Evolutionary conservation across 1,284 basidiomycete genomes (phyloP), one percentile per base, ranked within the genome.

Genomic region (Flammula alnicola): DNA sequence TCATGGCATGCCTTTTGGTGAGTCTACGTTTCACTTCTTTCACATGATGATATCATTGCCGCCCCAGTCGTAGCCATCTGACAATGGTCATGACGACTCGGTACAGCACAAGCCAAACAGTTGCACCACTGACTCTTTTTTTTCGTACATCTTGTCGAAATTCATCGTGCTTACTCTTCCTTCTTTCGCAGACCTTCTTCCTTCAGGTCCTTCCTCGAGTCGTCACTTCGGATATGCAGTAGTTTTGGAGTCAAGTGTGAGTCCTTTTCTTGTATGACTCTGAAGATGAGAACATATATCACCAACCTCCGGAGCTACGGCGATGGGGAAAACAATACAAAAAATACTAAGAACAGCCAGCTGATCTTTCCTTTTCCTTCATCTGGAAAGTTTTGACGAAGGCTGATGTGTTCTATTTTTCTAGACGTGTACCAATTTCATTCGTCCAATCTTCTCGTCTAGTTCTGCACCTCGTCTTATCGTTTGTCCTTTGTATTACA

Each of bases 261-360:
- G 67, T 63, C 9, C 47, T 10, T 23, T 44, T 50, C 51, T 50
- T 44, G 47, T 26, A 5, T 17, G 58, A 30, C 39, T 50, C 47
- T 44, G 14, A 64, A 64, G 74, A 75, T 75, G 74, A 64, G 67
- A 71, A 69, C 55, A 62, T 53, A 49, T 65, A 69, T n/a, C 67
- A 72, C 71, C 66, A 67, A 65, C 55, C 55, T 66, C 71, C 68
- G 68, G 60, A 74, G 66, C 68, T 59, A 58, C 52, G 67, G 68
- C 66, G 60, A 70, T 74, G 73, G 67, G 67, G 72, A 73, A 58
- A 71, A 58, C 60, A 49, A 49, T 58, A 47, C 62, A 35, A 62
- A 60, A 66, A 73, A 72, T 66, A 74, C 75, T 77, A 77, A 77
- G 75, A 77, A 77, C 75, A 76, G 75, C 75, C 75, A 77, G 65